Evolutionary conservation across 2,329 filamentous ascomycete genomes (phyloP).

Genomic region (Aspergillus ochraceoroseus): DNA sequence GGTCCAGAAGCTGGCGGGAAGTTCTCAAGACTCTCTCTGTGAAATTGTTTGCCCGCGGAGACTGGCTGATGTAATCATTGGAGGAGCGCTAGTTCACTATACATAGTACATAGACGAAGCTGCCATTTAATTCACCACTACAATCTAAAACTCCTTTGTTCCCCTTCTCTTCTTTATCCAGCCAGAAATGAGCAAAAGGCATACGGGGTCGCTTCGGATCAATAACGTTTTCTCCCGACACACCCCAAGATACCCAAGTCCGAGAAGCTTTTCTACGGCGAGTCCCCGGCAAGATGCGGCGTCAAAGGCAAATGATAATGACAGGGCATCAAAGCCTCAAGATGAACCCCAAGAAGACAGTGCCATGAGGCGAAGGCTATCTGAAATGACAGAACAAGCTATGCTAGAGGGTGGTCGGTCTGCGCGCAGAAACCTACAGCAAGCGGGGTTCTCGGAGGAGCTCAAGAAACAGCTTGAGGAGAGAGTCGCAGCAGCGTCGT

Average conservation of each 20-base stretch:
- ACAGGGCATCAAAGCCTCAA: slow-evolving; percentile 12
- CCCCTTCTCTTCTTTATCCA: background rate
- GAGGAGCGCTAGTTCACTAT: no score
- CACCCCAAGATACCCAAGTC: slow-evolving; percentile 12
- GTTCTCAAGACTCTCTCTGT: slow-evolving; percentile 21
- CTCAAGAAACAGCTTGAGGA: slow-evolving; percentile 56
- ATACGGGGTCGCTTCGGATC: slow-evolving; percentile 18
- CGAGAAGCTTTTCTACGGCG: slow-evolving; percentile 23
- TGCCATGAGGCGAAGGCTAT: slow-evolving; percentile 55
- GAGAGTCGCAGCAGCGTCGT: slow-evolving; percentile 53
- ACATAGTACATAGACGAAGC: no score
- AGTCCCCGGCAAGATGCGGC: slow-evolving; percentile 24
- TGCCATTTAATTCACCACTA: no score
- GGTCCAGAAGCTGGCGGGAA: slow-evolving; percentile 9
- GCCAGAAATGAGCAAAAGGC: slow-evolving; percentile 23
- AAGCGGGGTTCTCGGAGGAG: slow-evolving; percentile 60
- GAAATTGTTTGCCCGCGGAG: slow-evolving; percentile 28
- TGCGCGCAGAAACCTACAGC: slow-evolving; percentile 54
- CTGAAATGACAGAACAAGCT: slow-evolving; percentile 57
- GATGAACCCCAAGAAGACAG: slow-evolving; percentile 43
- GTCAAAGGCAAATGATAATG: slow-evolving; percentile 17
- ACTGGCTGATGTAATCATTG: slow-evolving; percentile 31
- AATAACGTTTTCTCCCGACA: slow-evolving; percentile 15
- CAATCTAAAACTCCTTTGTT: background rate
- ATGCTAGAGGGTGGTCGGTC: slow-evolving; percentile 53